Percentiles rank a stretch among this genome's conserved stretches.
These are phyloP conservation scores for Narthecium ossifragum DNA, from an alignment of 106 monocot genomes.

Conservation along the genomic window DNA sequence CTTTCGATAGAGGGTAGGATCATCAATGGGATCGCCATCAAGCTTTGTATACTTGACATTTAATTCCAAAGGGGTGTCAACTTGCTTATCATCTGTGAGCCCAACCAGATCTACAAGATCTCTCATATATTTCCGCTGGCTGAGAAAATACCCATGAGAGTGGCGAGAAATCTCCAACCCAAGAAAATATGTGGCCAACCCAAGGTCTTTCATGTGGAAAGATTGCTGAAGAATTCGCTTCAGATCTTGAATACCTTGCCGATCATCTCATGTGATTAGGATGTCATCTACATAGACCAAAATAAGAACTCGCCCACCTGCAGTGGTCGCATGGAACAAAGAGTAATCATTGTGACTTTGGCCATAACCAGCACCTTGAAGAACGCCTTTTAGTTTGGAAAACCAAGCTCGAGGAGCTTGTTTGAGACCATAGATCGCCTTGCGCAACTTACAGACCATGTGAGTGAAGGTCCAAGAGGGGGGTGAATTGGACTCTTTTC, in stretches of 20 bases:
- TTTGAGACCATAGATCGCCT: background rate
- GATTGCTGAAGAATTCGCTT: background rate
- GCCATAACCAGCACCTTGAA: background rate
- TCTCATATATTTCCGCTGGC: background rate
- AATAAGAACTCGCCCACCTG: too few species aligned
- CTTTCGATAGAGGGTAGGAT: background rate
- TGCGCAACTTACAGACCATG: background rate
- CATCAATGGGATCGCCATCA: background rate
- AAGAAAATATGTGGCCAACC: background rate
- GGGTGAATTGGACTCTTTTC: too few species aligned
- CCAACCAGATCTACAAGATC: background rate
- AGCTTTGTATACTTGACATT: background rate
- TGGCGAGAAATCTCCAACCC: background rate
- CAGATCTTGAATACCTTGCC: background rate
- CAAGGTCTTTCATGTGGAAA: constrained; percentile 7
- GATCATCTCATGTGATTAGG: background rate
- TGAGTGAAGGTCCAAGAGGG: too few species aligned
- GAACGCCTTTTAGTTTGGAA: background rate
- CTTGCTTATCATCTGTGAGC: background rate
- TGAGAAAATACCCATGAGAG: background rate
- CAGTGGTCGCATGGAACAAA: background rate
- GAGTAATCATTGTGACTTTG: background rate
- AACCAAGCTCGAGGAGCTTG: background rate
- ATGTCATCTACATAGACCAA: constrained; percentile 1
- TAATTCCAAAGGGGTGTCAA: background rate